Percentiles rank a stretch among this genome's conserved stretches.
These are phyloP conservation scores for Hemileccinum rubropunctum DNA, from an alignment of 768 basidiomycete genomes.

Conservation along the genomic window DNA sequence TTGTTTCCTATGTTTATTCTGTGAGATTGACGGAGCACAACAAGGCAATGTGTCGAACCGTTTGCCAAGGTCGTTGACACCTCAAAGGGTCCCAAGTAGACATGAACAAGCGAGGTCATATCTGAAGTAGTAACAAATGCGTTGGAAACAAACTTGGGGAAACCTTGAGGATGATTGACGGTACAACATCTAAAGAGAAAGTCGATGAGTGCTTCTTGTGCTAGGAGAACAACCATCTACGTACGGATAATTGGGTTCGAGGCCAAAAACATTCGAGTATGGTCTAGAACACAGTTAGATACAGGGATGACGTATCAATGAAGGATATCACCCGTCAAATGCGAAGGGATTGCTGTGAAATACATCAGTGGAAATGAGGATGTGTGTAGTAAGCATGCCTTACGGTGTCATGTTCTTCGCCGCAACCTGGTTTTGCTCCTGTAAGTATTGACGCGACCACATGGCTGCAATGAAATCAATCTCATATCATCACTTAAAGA, in stretches of 20 bases:
- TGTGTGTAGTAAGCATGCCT: conserved; percentile 4
- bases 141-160: conserved; percentile 53
- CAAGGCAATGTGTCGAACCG: background rate
- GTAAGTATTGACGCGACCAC: conserved; percentile 59
- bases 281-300: background rate
- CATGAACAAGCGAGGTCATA: conserved; percentile 44
- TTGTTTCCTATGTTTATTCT: background rate
- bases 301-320: background rate
- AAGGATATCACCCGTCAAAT: background rate
- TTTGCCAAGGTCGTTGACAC: conserved; percentile 36
- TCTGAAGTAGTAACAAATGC: conserved; percentile 38
- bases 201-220: background rate
- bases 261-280: conserved; percentile 4
- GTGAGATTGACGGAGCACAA: background rate
- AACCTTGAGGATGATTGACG: conserved; percentile 53
- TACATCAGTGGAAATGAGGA: background rate
- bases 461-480: conserved; percentile 37
- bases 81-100: conserved; percentile 2
- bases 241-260: conserved; percentile 4
- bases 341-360: background rate
- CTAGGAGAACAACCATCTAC: background rate
- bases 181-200: conserved; percentile 41
- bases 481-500: background rate
- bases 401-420: conserved; percentile 54
- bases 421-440: conserved; percentile 57